These are phyloP conservation scores for Lasiosphaeria hispida DNA, from an alignment of 495 filamentous ascomycete genomes.

Conservation along the genomic window DNA sequence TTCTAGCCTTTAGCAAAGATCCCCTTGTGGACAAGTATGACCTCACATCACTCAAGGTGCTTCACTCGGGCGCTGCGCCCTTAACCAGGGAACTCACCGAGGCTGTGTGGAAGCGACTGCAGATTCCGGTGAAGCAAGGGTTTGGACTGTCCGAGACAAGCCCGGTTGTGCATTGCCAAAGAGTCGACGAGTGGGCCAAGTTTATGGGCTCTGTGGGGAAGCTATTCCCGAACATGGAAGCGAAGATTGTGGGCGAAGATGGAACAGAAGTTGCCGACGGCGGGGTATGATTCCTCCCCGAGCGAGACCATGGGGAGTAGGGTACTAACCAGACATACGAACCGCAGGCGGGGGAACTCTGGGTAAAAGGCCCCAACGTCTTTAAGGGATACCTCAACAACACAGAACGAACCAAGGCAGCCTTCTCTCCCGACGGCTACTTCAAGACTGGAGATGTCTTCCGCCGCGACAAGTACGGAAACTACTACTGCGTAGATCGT, in stretches of 20 bases:
- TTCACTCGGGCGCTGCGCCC: conserved; percentile 89
- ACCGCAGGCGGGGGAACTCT: conserved; percentile 63
- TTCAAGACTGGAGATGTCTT: conserved; percentile 82
- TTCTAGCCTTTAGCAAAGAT: conserved; percentile 77
- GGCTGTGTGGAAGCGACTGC: conserved; percentile 69
- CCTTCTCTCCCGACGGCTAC: conserved; percentile 70
- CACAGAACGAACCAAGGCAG: conserved; percentile 57
- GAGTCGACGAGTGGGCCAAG: conserved; percentile 73
- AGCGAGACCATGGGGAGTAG: too few relatives aligned
- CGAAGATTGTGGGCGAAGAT: conserved; percentile 71
- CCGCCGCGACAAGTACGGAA: conserved; percentile 54
- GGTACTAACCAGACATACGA: background rate
- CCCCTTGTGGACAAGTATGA: conserved; percentile 76
- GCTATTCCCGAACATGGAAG: conserved; percentile 76
- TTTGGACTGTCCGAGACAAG: conserved; percentile 57
- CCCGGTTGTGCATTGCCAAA: conserved; percentile 55
- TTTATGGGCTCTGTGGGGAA: conserved; percentile 78
- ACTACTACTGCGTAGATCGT: conserved; percentile 69
- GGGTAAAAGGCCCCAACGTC: conserved; percentile 73
- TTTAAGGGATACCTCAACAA: conserved; percentile 79
- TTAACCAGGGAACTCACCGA: conserved; percentile 80
- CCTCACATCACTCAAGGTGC: conserved; percentile 72
- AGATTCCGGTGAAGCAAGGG: conserved; percentile 65
- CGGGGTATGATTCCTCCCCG: conserved; percentile 16
- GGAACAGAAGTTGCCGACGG: conserved; percentile 59